A percentile compares a stretch with the other conserved stretches of the same genome.
Conservation (phyloP, 768 basidiomycete genomes). For the Cubamyces sp. region DNA sequence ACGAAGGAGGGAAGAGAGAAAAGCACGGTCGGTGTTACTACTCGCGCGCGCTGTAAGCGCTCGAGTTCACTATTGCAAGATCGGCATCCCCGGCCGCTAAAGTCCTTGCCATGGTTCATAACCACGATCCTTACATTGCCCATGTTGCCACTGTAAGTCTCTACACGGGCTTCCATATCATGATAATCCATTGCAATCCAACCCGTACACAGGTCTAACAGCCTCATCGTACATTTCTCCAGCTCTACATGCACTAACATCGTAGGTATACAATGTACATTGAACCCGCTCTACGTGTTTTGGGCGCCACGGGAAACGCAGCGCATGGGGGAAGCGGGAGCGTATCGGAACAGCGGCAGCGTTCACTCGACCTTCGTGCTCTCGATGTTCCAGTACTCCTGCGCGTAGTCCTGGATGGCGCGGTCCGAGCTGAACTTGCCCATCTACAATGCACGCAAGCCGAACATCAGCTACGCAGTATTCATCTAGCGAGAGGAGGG, state of each 20-base stretch:
- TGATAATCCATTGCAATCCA: not conserved
- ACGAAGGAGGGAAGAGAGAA: not conserved
- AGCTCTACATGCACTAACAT: not conserved
- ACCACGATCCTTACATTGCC: too few species aligned
- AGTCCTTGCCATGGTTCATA: too few species aligned
- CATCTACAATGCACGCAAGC: conserved; percentile 55
- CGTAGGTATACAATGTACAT: not conserved
- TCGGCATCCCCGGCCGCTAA: too few species aligned
- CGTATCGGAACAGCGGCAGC: not conserved
- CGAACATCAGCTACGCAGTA: not conserved
- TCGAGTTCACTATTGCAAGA: too few species aligned
- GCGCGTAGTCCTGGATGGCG: conserved; percentile 90
- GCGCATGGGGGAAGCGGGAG: too few species aligned
- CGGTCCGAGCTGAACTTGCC: conserved; percentile 97
- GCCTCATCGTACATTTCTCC: not conserved
- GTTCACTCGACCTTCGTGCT: conserved; percentile 28
- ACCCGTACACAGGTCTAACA: not conserved
- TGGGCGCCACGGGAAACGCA: too few species aligned
- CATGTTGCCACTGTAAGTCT: too few species aligned
- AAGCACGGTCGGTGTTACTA: not conserved
- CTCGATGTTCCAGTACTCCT: conserved; percentile 46
- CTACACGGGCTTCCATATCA: too few species aligned
- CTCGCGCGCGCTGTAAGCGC: not conserved
- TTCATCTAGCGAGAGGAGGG: not conserved
- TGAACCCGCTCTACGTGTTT: too few species aligned